Base-by-base conservation (phyloP, 2,329 filamentous ascomycete genomes). In the Fusarium kyushuense region DNA sequence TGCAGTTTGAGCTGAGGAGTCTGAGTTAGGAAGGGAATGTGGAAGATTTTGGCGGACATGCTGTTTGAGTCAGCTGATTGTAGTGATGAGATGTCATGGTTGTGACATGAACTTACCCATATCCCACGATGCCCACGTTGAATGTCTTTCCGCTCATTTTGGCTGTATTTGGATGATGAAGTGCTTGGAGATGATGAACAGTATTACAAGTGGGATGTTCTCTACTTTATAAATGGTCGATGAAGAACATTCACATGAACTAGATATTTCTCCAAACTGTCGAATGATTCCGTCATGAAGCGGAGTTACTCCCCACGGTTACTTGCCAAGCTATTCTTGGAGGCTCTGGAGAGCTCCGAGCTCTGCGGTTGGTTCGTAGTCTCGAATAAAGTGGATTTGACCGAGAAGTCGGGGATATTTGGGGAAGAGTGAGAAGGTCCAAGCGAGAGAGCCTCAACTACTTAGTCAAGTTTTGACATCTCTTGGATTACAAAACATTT, bases 41-140 rank as follows among this genome's bases (percentile, higher is more conserved):
- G 92, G 80, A 95, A 96, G 80, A 91, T 84, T 76, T 94, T 94
- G 79, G 92, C 92, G 3, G 86, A 88, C 52, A 86, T 74, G 76
- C 86, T 87, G 58, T 41, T 63, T 63, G 21, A 66, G 71, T 74
- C 42, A 71, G 59, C 55, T 46, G 41, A 62, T 42, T 42, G 38
- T 32, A 54, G 16, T 61, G 72, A 42, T 65, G 33, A 60, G 35
- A 54, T 36, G n/a, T 16, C 27, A 19, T 36, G 30, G n/a, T 41
- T 45, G n/a, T n/a, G n/a, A n/a, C n/a, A 19, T 43, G 25, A 12
- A 64, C 80, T 75, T 76, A 84, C 84, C 84, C 84, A 64, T 86
- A 86, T 71, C 84, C 84, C 16, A 86, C 78, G 45, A 86, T 75
- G 56, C 84, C 84, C 19, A 86, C 83, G 65, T 85, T 85, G 77